Percentiles rank a stretch among this genome's conserved stretches.
These are phyloP conservation scores for Magnolia officinalis DNA, from an alignment of 164 flowering plant species.

Conservation along the genomic window DNA sequence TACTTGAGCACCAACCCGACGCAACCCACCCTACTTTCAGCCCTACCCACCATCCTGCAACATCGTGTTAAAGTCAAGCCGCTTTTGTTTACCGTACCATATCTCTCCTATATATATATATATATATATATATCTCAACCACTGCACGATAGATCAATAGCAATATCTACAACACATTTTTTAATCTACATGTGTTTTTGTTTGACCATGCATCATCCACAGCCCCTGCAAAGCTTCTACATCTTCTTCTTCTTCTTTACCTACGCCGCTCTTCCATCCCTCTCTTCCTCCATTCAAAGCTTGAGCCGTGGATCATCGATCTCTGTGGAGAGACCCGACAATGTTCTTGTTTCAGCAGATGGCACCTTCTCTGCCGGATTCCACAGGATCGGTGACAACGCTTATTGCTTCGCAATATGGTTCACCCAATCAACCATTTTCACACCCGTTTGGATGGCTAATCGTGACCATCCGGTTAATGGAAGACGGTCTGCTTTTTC, in stretches of 20 bases:
- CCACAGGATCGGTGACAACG: constrained; percentile 17
- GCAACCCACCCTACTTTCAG: too few relatives aligned
- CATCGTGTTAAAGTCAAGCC: too few relatives aligned
- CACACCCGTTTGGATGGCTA: constrained; percentile 23
- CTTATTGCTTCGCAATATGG: constrained; percentile 21
- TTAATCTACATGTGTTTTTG: too few relatives aligned
- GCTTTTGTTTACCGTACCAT: too few relatives aligned
- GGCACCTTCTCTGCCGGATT: constrained; percentile 20
- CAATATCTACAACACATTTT: too few relatives aligned
- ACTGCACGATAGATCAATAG: too few relatives aligned
- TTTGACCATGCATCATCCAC: not conserved
- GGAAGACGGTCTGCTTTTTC: constrained; percentile 7
- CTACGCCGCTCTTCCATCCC: not conserved
- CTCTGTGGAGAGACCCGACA: constrained; percentile 11
- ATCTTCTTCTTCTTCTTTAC: not conserved
- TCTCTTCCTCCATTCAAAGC: not conserved
- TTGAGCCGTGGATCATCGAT: constrained; percentile 15
- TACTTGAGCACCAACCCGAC: too few relatives aligned
- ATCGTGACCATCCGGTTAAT: constrained; percentile 24
- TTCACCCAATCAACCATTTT: constrained; percentile 10
- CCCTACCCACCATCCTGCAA: too few relatives aligned
- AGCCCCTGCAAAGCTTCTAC: not conserved
- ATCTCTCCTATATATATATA: too few relatives aligned
- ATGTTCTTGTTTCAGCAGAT: constrained; percentile 17
- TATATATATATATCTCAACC: too few relatives aligned